Conservation (phyloP, 306 rosid genomes). For the Medicago lupulina region DNA sequence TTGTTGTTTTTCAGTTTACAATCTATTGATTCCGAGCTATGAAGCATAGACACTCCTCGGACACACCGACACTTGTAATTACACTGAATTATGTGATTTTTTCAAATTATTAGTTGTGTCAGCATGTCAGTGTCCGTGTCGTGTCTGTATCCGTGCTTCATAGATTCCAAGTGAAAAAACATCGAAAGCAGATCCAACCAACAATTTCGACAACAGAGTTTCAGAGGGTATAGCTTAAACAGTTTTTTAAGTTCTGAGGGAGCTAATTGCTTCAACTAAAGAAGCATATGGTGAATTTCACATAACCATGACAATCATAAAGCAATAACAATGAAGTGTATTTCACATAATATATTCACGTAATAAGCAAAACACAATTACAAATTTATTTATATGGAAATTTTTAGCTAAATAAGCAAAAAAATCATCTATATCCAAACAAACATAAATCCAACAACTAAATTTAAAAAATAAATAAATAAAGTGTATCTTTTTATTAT, state of each 20-base stretch:
- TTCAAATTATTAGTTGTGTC: no score
- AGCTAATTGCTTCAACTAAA: not conserved
- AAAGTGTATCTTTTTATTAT: not conserved
- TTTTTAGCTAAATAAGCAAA: not conserved
- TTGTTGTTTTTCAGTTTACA: not conserved
- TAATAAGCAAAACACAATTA: no score
- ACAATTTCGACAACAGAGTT: not conserved
- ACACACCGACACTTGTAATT: no score
- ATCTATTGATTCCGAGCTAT: not conserved
- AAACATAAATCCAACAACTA: not conserved
- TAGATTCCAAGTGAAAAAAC: no score
- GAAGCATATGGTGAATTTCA: constrained; percentile 1
- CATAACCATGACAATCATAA: not conserved
- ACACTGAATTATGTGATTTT: no score
- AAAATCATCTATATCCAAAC: not conserved
- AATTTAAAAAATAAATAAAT: not conserved
- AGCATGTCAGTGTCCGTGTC: no score
- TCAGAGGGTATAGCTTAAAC: constrained; percentile 1
- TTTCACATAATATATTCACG: no score
- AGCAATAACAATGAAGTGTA: not conserved
- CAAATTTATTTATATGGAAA: not conserved
- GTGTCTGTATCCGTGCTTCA: no score
- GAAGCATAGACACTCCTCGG: no score
- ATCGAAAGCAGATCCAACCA: no score
- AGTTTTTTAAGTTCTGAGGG: not conserved